Percentiles rank a stretch among this genome's conserved stretches.
Conservation (phyloP, 2,329 filamentous ascomycete genomes). For the Blumeria hordei region DNA sequence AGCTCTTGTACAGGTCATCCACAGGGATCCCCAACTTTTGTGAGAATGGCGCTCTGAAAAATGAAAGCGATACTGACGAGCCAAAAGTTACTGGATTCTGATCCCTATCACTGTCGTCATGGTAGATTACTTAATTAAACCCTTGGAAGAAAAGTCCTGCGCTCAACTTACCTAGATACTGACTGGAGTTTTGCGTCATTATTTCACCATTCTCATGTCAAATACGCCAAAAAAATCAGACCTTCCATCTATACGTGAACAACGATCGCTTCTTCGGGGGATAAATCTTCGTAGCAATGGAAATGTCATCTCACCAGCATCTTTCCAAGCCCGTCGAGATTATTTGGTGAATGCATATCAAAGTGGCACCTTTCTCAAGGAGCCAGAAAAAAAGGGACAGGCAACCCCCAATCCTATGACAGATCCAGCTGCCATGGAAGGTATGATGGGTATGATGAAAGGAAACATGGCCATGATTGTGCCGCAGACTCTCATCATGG, state of each 20-base stretch:
- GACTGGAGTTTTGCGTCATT: slow-evolving; percentile 88
- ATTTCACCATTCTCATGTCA: slow-evolving; percentile 78
- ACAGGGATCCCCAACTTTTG: slow-evolving; percentile 96
- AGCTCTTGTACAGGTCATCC: slow-evolving; percentile 77
- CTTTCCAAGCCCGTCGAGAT: slow-evolving; percentile 62
- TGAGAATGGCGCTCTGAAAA: slow-evolving; percentile 22
- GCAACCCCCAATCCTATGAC: slow-evolving; percentile 82
- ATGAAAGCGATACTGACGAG: slow-evolving; percentile 7
- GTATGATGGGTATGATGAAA: slow-evolving; percentile 99
- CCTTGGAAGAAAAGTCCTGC: not conserved
- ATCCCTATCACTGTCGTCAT: slow-evolving; percentile 95
- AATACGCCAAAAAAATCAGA: slow-evolving; percentile 62
- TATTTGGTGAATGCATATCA: slow-evolving; percentile 66
- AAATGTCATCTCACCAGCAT: slow-evolving; percentile 49
- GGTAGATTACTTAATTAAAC: slow-evolving; percentile 23
- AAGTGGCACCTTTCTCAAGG: slow-evolving; percentile 68
- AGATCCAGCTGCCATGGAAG: slow-evolving; percentile 91
- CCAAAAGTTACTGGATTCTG: slow-evolving; percentile 83
- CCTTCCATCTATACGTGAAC: slow-evolving; percentile 56
- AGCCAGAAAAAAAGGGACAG: slow-evolving; percentile 66
- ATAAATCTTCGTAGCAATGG: slow-evolving; percentile 67
- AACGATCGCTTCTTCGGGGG: slow-evolving; percentile 61
- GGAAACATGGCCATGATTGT: slow-evolving; percentile 99
- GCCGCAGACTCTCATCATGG: slow-evolving; percentile 96
- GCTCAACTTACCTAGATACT: slow-evolving; percentile 37